Base-by-base conservation (phyloP, 1,284 basidiomycete genomes). In the Papiliotrema laurentii region DNA sequence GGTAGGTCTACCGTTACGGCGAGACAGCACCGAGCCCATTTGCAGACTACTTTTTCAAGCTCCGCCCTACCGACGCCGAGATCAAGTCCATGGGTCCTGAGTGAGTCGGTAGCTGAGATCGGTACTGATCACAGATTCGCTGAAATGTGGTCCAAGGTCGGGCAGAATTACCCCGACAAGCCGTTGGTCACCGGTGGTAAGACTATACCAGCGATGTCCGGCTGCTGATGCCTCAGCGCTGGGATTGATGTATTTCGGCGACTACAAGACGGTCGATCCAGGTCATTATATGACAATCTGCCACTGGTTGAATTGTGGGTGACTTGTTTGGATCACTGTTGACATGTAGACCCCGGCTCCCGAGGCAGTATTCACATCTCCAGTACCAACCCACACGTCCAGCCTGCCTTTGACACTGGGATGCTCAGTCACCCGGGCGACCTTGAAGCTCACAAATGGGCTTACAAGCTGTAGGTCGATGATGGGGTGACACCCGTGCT, bases 381-480 rank as follows among this genome's bases (percentile, higher is more conserved):
- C 4, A 48, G 42, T 22, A 22, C 45, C 21, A 54, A 68, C 43
- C 61, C 64, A 2, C 55, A 55, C 39, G 49, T 50, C 25, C 31
- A 53, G 1, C 63, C 58, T n/a, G 49, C 55, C 25, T 60, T 64
- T 38, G 49, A 56, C 11, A 46, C 59, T 5, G 64, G 61, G 1
- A 51, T 67, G 35, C 45, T 66, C 3, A 44, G 36, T 31, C 28
- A 63, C 30, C 55, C 58, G 1, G 78, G 77, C 3, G 84, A 85
- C 61, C 31, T 85, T 2, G 75, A 72, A 2, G 68, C 78, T 11
- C 61, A 82, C 51, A 69, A 77, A 44, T 82, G 80, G 77, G 70
- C 60, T 0, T 86, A 83, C 63, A 86, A 85, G 62, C 73, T 81
- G 61, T 60, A 34, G 33, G 58, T 22, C 18, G 16, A 14, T 19